phyloP scores from a whole-genome alignment of 495 filamentous ascomycete genomes.

The Tuber calosporum region DNA sequence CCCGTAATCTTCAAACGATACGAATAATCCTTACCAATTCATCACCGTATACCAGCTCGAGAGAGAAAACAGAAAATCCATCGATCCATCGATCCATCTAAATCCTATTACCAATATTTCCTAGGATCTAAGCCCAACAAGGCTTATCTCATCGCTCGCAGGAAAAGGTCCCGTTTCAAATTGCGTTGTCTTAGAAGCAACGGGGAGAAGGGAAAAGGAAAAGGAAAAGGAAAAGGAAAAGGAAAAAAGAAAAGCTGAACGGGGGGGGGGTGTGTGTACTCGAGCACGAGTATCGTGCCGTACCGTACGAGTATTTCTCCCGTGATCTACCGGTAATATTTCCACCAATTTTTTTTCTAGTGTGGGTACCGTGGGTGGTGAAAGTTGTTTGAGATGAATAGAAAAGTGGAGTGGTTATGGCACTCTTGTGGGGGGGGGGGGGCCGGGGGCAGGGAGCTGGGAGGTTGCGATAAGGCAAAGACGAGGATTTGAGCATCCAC shows the following conservation, averaged over 20 bases:
- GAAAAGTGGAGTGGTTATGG: background rate
- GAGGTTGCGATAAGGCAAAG: slow-evolving; percentile 3
- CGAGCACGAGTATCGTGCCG: no score
- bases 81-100: background rate
- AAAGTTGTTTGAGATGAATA: background rate
- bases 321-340: slow-evolving; percentile 4
- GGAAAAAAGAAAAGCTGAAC: background rate
- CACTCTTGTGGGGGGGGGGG: background rate
- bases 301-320: no score
- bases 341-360: background rate
- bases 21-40: background rate
- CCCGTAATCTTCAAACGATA: background rate
- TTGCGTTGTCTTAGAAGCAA: slow-evolving; percentile 1
- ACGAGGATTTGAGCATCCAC: background rate
- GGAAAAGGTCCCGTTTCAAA: background rate
- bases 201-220: background rate
- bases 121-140: background rate
- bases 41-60: background rate
- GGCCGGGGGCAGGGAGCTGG: no score
- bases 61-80: background rate
- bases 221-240: background rate
- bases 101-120: background rate
- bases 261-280: background rate
- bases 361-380: background rate
- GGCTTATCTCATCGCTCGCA: slow-evolving; percentile 6